phyloP scores from a whole-genome alignment of 805 yeast genomes.

The Kuraishia molischiana region DNA sequence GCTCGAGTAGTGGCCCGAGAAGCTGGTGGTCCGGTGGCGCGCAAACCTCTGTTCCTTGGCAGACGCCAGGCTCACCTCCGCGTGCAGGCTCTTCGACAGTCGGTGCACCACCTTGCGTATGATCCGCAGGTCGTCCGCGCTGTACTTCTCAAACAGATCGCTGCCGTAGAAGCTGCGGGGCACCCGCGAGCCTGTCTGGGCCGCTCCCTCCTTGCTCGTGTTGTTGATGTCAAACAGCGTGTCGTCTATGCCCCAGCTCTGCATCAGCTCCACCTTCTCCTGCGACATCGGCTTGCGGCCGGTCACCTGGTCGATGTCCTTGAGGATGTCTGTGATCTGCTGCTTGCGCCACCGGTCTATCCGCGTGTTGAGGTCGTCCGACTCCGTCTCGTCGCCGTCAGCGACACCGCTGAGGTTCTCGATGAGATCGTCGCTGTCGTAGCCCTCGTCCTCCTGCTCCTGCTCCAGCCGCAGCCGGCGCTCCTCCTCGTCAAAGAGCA shows the following conservation, averaged over 20 bases:
- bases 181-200: background rate
- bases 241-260: constrained; percentile 22
- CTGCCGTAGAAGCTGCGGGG: constrained; percentile 11
- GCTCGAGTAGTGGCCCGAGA: constrained; percentile 2
- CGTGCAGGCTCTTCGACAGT: constrained; percentile 8
- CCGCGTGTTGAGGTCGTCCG: constrained; percentile 15
- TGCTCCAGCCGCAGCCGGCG: constrained; percentile 1
- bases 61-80: background rate
- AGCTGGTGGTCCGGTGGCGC: background rate
- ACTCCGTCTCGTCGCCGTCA: constrained; percentile 7
- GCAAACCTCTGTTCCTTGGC: background rate
- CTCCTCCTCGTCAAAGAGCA: background rate
- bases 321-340: constrained; percentile 13
- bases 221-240: constrained; percentile 1
- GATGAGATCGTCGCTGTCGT: constrained; percentile 17
- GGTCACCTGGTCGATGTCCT: constrained; percentile 12
- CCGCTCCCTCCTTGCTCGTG: constrained; percentile 1
- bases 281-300: constrained; percentile 5
- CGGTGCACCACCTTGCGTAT: constrained; percentile 10
- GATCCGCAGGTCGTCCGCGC: constrained; percentile 10
- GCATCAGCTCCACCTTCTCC: constrained; percentile 15
- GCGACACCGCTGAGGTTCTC: constrained; percentile 16
- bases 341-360: constrained; percentile 21
- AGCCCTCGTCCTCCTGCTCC: constrained; percentile 10
- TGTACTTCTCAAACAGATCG: constrained; percentile 11